Evolutionary conservation across 352 stramenopile genomes (phyloP), one percentile per base, ranked within the genome.

Genomic region (Phytophthora hybrid): DNA sequence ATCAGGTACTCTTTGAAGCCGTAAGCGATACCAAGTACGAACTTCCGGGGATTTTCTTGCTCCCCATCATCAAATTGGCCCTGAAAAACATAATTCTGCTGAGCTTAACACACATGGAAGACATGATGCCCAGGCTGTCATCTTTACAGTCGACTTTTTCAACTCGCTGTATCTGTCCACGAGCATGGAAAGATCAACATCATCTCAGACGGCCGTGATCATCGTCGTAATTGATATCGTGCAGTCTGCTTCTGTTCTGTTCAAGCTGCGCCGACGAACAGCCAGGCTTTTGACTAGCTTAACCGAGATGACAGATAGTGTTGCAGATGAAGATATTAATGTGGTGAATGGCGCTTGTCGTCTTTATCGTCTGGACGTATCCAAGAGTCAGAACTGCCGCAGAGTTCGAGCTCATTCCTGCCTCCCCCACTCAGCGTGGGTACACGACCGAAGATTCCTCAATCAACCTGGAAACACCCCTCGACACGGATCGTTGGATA

Each of bases 111-210:
- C 41, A 49, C 41, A 49, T 49, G 41, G 41, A 49, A 13, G 51
- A 57, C 51, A 21, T 57, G 8, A 37, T 57, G 14, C 52, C 52
- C 3, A 41, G 23, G 26, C 21, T 21, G 52, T 58, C 21, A 58
- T 58, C 8, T 58, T 58, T 23, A 39, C 23, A 11, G 52, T 32
- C 29, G 52, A 58, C 16, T 58, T 41, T 13, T 58, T 58, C 14
- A 39, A 58, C 26, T 18, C 52, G 26, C 19, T 58, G 23, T 58
- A 58, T 13, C 1, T 57, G 16, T 29, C 51, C 13, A 58, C 52
- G 26, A 23, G 52, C 23, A 58, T 58, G 52, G 23, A 59, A 19
- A 31, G 26, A 5, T 9, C 52, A 41, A 34, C 53, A 5, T 59
- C 53, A 23, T 10, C 44, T 4, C 8, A 6, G 44, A 51, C 44